Conservation (phyloP, 2,329 filamentous ascomycete species). For the Cladophialophora yegresii region DNA sequence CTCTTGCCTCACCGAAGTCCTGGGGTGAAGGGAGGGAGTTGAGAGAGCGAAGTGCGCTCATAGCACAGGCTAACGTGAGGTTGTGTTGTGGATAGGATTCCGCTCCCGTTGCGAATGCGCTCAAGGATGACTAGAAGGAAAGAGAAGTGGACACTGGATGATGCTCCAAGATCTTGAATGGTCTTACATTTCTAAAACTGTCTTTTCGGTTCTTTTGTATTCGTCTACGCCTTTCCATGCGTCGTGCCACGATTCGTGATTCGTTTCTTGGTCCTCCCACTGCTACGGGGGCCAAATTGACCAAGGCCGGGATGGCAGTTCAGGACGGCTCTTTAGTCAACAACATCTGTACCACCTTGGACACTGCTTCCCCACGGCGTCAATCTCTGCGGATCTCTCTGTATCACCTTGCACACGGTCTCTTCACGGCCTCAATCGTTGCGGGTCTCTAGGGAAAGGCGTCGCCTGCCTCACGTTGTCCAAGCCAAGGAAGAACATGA, state of each 20-base stretch:
- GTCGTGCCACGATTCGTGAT: background rate
- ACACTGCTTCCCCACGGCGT: slow-evolving; percentile 39
- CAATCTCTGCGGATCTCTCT: slow-evolving; percentile 62
- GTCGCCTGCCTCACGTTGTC: slow-evolving; percentile 64
- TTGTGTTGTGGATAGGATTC: slow-evolving; percentile 15
- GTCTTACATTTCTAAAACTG: background rate
- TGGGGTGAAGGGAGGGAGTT: background rate
- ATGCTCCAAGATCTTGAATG: background rate
- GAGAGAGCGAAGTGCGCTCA: background rate
- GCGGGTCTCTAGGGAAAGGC: slow-evolving; percentile 65
- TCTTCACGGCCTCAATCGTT: slow-evolving; percentile 50
- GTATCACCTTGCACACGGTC: background rate
- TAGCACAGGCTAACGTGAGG: slow-evolving; percentile 5
- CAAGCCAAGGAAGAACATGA: slow-evolving; percentile 67
- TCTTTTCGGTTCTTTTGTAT: background rate
- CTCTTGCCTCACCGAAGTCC: background rate
- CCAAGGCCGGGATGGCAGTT: background rate
- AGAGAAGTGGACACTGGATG: background rate
- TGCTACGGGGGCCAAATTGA: background rate
- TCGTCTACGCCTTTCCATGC: background rate
- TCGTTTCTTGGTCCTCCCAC: background rate
- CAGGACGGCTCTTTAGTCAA: background rate
- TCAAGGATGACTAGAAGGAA: slow-evolving; percentile 4
- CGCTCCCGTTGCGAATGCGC: slow-evolving; percentile 15
- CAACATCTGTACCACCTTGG: background rate